A percentile compares a stretch with the other conserved stretches of the same genome.
Evolutionary conservation across 805 yeast species (phyloP).

Genomic region (Kodamaea sagamina): DNA sequence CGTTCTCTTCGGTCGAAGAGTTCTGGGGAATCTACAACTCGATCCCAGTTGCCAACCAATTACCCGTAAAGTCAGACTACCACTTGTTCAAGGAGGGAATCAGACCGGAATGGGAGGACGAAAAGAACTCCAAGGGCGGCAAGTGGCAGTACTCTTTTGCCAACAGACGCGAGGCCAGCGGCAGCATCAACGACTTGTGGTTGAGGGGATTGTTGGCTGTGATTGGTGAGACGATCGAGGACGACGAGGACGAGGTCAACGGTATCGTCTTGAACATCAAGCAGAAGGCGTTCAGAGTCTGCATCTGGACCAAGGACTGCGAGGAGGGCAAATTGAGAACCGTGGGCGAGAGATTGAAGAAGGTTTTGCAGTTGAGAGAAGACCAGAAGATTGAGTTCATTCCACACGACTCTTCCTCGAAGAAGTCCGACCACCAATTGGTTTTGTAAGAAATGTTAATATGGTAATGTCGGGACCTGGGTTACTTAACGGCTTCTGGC

Average conservation of each 20-base stretch:
- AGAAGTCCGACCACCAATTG: conserved; percentile 39
- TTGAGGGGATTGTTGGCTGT: conserved; percentile 82
- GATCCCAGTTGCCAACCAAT: conserved; percentile 85
- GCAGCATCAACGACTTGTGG: conserved; percentile 87
- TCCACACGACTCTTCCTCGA: conserved; percentile 58
- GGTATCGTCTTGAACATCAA: conserved; percentile 92
- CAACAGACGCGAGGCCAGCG: conserved; percentile 59
- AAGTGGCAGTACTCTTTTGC: conserved; percentile 77
- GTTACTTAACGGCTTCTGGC: background rate
- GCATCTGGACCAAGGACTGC: conserved; percentile 90
- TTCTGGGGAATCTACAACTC: conserved; percentile 98
- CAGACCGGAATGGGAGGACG: conserved; percentile 99
- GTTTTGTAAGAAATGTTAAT: conserved; percentile 24
- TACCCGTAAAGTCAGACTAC: conserved; percentile 91
- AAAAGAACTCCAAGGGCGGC: conserved; percentile 84
- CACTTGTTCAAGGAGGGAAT: conserved; percentile 92
- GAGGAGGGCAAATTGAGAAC: conserved; percentile 62
- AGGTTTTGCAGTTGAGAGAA: conserved; percentile 73
- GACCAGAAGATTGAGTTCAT: conserved; percentile 79
- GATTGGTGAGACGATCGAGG: conserved; percentile 93
- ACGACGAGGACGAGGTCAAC: conserved; percentile 79
- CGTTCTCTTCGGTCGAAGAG: conserved; percentile 94
- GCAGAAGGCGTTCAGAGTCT: conserved; percentile 77
- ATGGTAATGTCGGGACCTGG: background rate
- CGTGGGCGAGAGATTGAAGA: conserved; percentile 86